These are phyloP conservation scores for Saccharomyces hybrid DNA, from an alignment of 1,139 yeast species.

Conservation along the genomic window DNA sequence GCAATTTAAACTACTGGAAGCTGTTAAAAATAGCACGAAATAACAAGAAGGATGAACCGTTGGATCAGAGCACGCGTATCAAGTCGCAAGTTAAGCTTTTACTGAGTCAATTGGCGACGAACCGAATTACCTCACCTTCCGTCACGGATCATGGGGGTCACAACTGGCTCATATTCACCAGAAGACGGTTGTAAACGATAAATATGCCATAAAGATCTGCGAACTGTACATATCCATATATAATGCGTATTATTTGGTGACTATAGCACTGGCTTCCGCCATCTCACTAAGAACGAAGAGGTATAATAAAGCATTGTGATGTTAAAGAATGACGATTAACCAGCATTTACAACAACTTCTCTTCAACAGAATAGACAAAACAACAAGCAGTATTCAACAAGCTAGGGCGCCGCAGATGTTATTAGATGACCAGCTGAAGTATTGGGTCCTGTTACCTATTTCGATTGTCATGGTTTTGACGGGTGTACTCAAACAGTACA, in stretches of 20 bases:
- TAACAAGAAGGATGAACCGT: constrained; percentile 4
- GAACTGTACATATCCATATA: neutral
- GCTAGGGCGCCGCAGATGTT: constrained; percentile 21
- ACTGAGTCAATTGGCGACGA: constrained; percentile 11
- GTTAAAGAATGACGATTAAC: neutral
- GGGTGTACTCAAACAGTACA: constrained; percentile 71
- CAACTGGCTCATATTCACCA: constrained; percentile 16
- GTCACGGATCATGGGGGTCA: constrained; percentile 5
- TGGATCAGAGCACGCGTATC: neutral
- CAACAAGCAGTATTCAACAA: neutral
- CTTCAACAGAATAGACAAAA: neutral
- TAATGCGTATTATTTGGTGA: neutral
- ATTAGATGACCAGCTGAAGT: constrained; percentile 73
- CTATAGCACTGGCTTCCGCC: neutral
- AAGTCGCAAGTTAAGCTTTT: constrained; percentile 6
- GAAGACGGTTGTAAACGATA: neutral
- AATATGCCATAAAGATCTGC: neutral
- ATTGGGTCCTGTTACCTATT: constrained; percentile 90
- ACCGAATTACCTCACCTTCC: constrained; percentile 11
- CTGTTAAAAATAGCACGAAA: constrained; percentile 21
- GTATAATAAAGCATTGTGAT: neutral
- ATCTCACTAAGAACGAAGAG: neutral
- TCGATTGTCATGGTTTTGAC: constrained; percentile 84
- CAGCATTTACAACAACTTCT: neutral
- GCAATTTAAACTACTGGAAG: constrained; percentile 20